These are phyloP conservation scores for Durio zibethinus DNA, from an alignment of 345 rosid genomes.

Conservation along the genomic window DNA sequence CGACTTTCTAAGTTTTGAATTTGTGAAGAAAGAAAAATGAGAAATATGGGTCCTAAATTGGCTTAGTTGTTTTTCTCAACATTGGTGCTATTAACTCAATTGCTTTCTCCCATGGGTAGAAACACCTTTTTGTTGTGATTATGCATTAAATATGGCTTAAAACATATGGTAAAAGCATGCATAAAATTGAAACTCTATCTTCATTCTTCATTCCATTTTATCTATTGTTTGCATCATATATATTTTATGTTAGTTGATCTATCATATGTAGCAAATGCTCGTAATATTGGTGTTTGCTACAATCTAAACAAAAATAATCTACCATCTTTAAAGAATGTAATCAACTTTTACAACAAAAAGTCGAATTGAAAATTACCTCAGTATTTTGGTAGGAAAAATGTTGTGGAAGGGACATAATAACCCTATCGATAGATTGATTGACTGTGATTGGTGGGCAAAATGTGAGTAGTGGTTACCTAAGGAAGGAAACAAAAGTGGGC, in stretches of 20 bases:
- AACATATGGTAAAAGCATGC: neutral
- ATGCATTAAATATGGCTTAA: too few relatives aligned
- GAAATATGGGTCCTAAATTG: neutral
- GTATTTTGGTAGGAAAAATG: too few relatives aligned
- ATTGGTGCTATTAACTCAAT: neutral
- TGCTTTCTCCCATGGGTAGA: neutral
- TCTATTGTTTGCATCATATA: neutral
- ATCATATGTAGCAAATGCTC: neutral
- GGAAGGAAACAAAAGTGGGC: too few relatives aligned
- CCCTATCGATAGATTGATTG: too few relatives aligned
- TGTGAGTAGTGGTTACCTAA: too few relatives aligned
- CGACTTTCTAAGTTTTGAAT: neutral
- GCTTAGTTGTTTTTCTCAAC: neutral
- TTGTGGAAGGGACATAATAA: too few relatives aligned
- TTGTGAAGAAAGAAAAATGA: neutral
- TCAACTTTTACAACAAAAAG: slow-evolving; percentile 28
- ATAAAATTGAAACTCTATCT: neutral
- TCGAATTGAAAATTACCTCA: slow-evolving; percentile 9
- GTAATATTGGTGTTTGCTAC: slow-evolving; percentile 29
- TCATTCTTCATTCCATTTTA: neutral
- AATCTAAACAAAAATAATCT: slow-evolving; percentile 38
- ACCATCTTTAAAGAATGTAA: slow-evolving; percentile 33
- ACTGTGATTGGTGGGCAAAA: too few relatives aligned
- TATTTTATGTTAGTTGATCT: neutral
- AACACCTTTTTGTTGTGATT: neutral